phyloP scores from a whole-genome alignment of 768 basidiomycete genomes.

The Hypsizygus marmoreus region DNA sequence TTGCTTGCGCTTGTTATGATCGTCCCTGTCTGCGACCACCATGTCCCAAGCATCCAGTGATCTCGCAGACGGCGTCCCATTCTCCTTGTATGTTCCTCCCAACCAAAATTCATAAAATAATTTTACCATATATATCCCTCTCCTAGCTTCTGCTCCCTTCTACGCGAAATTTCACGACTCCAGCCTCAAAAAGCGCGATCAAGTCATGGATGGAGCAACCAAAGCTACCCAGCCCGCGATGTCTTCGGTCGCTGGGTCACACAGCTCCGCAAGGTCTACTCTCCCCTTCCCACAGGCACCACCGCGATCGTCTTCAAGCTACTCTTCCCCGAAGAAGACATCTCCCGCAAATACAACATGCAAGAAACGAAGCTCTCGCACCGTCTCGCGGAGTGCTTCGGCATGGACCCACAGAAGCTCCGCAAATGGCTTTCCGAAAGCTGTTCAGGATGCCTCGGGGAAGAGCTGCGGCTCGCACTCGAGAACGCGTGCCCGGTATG shows the following conservation, averaged over 20 bases:
- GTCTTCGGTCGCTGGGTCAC: constrained; percentile 47
- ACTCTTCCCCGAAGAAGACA: constrained; percentile 85
- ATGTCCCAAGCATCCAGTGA: constrained; percentile 17
- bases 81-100: constrained; percentile 32
- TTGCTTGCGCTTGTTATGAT: constrained; percentile 9
- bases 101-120: not conserved
- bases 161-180: constrained; percentile 45
- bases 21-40: not conserved
- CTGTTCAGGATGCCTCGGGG: constrained; percentile 69
- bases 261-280: constrained; percentile 40
- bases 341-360: constrained; percentile 67
- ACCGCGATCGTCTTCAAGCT: constrained; percentile 67
- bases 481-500: constrained; percentile 40
- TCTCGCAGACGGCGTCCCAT: constrained; percentile 22
- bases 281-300: constrained; percentile 53
- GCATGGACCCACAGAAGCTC: constrained; percentile 32
- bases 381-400: constrained; percentile 51
- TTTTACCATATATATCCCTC: constrained; percentile 2
- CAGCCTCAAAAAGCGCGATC: constrained; percentile 27
- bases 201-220: constrained; percentile 17
- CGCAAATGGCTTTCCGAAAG: constrained; percentile 43
- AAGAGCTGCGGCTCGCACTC: constrained; percentile 54
- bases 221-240: constrained; percentile 39
- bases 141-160: constrained; percentile 49
- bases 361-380: constrained; percentile 63